These are phyloP conservation scores for Nymphaea colorata DNA, from an alignment of 164 flowering plant species.

Conservation along the genomic window DNA sequence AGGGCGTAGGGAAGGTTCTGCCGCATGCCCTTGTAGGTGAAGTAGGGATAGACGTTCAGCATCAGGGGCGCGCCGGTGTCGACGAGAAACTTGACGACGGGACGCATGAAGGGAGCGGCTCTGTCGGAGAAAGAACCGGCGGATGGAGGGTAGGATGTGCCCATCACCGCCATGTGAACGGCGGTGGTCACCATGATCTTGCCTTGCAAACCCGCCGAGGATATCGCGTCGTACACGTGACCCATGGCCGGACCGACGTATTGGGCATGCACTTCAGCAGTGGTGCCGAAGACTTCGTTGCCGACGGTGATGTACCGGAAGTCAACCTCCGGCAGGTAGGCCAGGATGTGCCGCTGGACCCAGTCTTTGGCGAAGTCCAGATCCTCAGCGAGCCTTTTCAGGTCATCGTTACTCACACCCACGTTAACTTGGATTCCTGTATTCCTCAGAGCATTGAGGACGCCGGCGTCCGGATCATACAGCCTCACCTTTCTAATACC, in stretches of 20 bases:
- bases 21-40: constrained; percentile 5
- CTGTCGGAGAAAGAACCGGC: constrained; percentile 11
- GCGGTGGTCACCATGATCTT: constrained; percentile 26
- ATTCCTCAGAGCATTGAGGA: constrained; percentile 27
- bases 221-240: constrained; percentile 16
- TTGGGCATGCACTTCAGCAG: constrained; percentile 5
- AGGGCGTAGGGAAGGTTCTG: constrained; percentile 6
- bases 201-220: constrained; percentile 12
- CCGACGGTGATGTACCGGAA: constrained; percentile 37
- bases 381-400: constrained; percentile 20
- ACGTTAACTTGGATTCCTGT: constrained; percentile 31
- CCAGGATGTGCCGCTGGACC: constrained; percentile 23
- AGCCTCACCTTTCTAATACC: constrained; percentile 26
- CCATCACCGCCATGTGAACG: constrained; percentile 3
- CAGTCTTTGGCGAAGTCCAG: constrained; percentile 21
- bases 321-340: constrained; percentile 16
- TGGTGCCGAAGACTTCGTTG: constrained; percentile 27
- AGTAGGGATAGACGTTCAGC: constrained; percentile 31
- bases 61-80: constrained; percentile 16
- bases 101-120: constrained; percentile 2
- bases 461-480: constrained; percentile 22
- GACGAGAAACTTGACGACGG: constrained; percentile 14
- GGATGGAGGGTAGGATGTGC: constrained; percentile 22
- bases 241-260: constrained; percentile 30
- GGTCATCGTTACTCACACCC: constrained; percentile 27